A percentile compares a stretch with the other conserved stretches of the same genome.
Evolutionary conservation across 331 rosid species (phyloP).

Genomic region (Stylosanthes scabra): DNA sequence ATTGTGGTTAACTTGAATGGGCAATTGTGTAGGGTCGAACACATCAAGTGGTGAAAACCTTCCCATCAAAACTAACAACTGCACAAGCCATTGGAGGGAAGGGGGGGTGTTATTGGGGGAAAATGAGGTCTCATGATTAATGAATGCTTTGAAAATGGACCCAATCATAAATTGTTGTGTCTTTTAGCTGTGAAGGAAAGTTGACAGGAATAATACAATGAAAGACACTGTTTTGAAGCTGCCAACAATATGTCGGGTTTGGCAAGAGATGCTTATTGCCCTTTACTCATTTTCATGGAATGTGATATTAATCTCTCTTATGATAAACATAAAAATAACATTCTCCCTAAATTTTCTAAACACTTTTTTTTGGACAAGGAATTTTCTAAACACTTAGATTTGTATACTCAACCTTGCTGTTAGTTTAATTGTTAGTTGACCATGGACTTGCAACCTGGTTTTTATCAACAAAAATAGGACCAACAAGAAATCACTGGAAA

Average conservation of each 20-base stretch:
- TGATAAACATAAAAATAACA: too few species aligned
- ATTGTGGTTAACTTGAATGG: slow-evolving; percentile 33
- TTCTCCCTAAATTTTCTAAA: too few species aligned
- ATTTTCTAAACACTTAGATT: too few species aligned
- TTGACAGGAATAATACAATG: slow-evolving; percentile 34
- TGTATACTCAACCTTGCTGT: not conserved
- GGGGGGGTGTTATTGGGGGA: not conserved
- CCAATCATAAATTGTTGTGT: slow-evolving; percentile 35
- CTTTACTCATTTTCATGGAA: slow-evolving; percentile 42
- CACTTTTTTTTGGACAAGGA: too few species aligned
- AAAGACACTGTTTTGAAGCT: slow-evolving; percentile 49
- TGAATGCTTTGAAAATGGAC: slow-evolving; percentile 42
- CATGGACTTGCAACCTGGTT: not conserved
- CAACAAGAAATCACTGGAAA: not conserved
- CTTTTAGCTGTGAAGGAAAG: slow-evolving; percentile 31
- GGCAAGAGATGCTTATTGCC: slow-evolving; percentile 39
- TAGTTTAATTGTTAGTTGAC: not conserved
- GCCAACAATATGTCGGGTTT: slow-evolving; percentile 50
- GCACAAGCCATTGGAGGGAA: not conserved
- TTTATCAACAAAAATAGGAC: not conserved
- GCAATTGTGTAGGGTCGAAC: slow-evolving; percentile 40
- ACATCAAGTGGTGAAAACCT: slow-evolving; percentile 45
- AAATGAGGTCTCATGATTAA: not conserved
- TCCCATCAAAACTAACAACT: slow-evolving; percentile 31
- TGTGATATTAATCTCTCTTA: too few species aligned